Percentiles rank a stretch among this genome's conserved stretches.
Conservation (phyloP, 1,284 basidiomycete genomes). For the Leccinum olivaceoglutinosum region DNA sequence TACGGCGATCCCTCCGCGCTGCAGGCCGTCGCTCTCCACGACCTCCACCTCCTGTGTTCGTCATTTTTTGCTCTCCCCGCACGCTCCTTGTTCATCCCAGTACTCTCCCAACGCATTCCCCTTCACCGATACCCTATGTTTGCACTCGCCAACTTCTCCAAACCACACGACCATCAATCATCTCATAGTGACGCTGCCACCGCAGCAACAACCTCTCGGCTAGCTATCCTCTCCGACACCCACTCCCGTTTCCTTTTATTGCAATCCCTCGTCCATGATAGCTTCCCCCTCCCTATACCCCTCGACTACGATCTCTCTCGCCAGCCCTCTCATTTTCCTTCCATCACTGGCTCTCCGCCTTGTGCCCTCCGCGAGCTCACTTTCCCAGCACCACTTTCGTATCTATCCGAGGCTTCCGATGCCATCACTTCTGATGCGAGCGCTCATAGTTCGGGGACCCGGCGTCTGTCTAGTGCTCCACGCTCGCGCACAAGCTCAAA, state of each 20-base stretch:
- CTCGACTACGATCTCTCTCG: slow-evolving; percentile 37
- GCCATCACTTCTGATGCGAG: slow-evolving; percentile 7
- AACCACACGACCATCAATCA: slow-evolving; percentile 27
- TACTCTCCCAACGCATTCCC: slow-evolving; percentile 54
- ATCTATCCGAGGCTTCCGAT: slow-evolving; percentile 17
- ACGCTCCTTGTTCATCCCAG: slow-evolving; percentile 33
- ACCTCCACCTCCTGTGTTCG: slow-evolving; percentile 61
- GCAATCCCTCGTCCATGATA: slow-evolving; percentile 59
- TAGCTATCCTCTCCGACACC: slow-evolving; percentile 47
- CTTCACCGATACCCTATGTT: slow-evolving; percentile 57
- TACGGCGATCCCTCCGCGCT: slow-evolving; percentile 37
- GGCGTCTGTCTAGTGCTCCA: slow-evolving; percentile 14
- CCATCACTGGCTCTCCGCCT: slow-evolving; percentile 18
- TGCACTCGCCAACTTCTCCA: slow-evolving; percentile 47
- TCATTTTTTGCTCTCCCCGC: slow-evolving; percentile 14
- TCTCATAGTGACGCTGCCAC: slow-evolving; percentile 29
- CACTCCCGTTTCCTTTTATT: slow-evolving; percentile 71
- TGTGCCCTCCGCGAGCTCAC: slow-evolving; percentile 50
- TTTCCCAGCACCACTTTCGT: slow-evolving; percentile 49
- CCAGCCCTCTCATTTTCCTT: slow-evolving; percentile 18
- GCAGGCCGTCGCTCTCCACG: slow-evolving; percentile 47
- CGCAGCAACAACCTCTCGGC: slow-evolving; percentile 31
- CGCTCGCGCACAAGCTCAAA: slow-evolving; percentile 38
- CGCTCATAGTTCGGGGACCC: slow-evolving; percentile 2
- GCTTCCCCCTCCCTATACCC: slow-evolving; percentile 39